Evolutionary conservation across 1,284 basidiomycete genomes (phyloP), one percentile per base, ranked within the genome.

Genomic region (Ustilago tritici): DNA sequence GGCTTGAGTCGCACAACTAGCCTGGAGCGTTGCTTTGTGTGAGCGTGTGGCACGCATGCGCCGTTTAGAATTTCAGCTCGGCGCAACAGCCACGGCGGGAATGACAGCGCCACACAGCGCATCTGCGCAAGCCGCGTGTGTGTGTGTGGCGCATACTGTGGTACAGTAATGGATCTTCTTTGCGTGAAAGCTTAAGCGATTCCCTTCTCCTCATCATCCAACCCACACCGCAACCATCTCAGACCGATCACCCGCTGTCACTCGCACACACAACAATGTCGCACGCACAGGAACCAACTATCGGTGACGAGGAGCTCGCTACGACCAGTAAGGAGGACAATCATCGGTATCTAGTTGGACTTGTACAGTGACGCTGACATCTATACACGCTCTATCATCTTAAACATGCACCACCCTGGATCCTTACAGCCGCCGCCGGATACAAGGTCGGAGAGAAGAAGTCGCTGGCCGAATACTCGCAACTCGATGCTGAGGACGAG

Each of bases 401-500:
- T 34, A 4, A 19, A 23, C 52, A 36, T 35, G 15, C n/a, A 12
- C 19, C 52, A 31, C 23, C n/a, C 8, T 34, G 9, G 31, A 32
- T 8, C 28, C 23, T 10, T 19, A 6, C 53, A 81, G 80, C 81
- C 57, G 87, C 86, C 19, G 79, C 84, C 38, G 86, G 86, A 8
- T 87, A 87, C 78, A 81, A 84, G 56, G 76, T 79, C 2, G 86
- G 86, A 34, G 82, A 85, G 67, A 86, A 86, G 62, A 89, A 88
- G 85, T 88, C 88, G 2, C 82, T 90, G 15, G 88, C 87, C 19
- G 89, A 90, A 82, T 88, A 89, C 63, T 87, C 88, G 17, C 86
- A 87, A 60, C 90, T 95, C 61, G 94, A 95, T 87, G 92, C 92
- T 12, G 89, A 92, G 70, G 94, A 95, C 86, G 93, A 95, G 87